These are phyloP conservation scores for Colletotrichum destructivum DNA, from an alignment of 2,329 filamentous ascomycete species.

Conservation along the genomic window DNA sequence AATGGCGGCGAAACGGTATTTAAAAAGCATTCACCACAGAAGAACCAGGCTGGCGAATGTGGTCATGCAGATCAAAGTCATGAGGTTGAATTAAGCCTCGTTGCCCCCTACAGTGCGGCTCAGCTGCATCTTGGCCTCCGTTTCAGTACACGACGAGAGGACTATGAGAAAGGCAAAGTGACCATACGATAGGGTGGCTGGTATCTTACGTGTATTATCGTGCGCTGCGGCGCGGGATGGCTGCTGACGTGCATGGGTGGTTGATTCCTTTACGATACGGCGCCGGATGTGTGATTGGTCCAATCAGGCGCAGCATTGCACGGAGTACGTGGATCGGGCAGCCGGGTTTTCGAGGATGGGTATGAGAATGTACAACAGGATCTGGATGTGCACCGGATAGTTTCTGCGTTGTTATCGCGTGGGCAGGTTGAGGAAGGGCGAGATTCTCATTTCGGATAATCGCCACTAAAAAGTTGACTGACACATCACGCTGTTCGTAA, in stretches of 20 bases:
- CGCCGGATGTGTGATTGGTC: neutral
- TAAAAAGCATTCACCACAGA: neutral
- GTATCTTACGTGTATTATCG: neutral
- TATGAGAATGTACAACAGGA: neutral
- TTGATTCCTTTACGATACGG: neutral
- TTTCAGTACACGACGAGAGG: neutral
- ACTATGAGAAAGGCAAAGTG: neutral
- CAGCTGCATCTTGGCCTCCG: neutral
- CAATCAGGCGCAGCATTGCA: neutral
- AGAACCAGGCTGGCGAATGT: neutral
- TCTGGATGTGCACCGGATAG: neutral
- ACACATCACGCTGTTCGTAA: neutral
- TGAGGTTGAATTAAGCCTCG: slow-evolving; percentile 8
- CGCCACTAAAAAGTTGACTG: neutral
- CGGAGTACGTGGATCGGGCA: neutral
- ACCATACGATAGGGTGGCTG: neutral
- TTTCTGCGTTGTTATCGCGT: neutral
- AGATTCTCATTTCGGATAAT: neutral
- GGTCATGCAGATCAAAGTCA: neutral
- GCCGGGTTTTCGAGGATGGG: no score
- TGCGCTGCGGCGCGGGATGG: neutral
- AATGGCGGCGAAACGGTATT: neutral
- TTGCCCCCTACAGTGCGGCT: neutral
- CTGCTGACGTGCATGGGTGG: slow-evolving; percentile 2
- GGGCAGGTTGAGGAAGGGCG: no score